These are phyloP conservation scores for Dryas alaskensis DNA, from an alignment of 306 rosid genomes.

Conservation along the genomic window DNA sequence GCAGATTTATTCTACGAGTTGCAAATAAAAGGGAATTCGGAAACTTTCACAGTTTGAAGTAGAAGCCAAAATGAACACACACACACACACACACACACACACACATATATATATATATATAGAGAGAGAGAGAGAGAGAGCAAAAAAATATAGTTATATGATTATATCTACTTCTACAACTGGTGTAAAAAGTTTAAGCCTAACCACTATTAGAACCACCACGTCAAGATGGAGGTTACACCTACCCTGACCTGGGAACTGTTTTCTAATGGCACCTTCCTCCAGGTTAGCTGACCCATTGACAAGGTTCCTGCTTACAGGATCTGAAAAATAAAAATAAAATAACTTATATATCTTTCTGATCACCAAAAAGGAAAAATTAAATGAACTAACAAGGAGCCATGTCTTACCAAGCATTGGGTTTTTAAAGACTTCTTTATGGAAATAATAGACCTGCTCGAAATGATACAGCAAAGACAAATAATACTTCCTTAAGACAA, in stretches of 20 bases:
- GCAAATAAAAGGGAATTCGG: not conserved
- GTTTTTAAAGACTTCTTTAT: conserved; percentile 43
- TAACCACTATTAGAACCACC: not conserved
- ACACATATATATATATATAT: not conserved
- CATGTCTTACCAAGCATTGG: conserved; percentile 39
- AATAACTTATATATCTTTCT: conserved; percentile 1
- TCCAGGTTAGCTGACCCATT: conserved; percentile 26
- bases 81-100: too few relatives aligned
- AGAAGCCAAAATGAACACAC: not conserved
- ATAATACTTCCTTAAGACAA: conserved; percentile 69
- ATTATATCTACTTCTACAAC: conserved; percentile 2
- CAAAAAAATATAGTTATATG: not conserved
- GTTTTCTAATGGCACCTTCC: conserved; percentile 40
- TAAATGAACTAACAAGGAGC: conserved; percentile 8
- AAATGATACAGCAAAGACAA: conserved; percentile 71
- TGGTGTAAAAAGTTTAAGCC: conserved; percentile 12
- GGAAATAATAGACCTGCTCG: conserved; percentile 82
- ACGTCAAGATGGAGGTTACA: conserved; percentile 10
- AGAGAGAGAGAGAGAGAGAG: too few relatives aligned
- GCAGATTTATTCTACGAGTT: not conserved
- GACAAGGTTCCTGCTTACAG: conserved; percentile 27
- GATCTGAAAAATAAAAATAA: conserved; percentile 38
- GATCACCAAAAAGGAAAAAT: conserved; percentile 10
- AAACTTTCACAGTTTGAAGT: not conserved
- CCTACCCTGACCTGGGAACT: conserved; percentile 41